Percentiles rank a stretch among this genome's conserved stretches.
Conservation (phyloP, 2,329 filamentous ascomycete species). For the Penicillium brasilianum region DNA sequence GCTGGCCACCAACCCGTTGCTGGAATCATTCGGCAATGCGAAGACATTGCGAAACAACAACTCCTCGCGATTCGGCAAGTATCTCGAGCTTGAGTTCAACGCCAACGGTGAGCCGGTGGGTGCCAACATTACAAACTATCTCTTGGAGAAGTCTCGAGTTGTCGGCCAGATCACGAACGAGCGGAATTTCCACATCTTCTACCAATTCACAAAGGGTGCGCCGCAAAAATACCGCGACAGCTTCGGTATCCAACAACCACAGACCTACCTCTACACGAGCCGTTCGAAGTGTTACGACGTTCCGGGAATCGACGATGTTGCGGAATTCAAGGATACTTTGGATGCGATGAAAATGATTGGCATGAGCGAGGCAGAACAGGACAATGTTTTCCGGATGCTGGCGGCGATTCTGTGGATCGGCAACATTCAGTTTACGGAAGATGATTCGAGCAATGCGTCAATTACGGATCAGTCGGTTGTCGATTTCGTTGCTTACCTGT, state of each 20-base stretch:
- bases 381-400: constrained; percentile 95
- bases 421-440: constrained; percentile 89
- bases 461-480: constrained; percentile 89
- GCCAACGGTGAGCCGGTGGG: constrained; percentile 86
- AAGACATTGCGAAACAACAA: constrained; percentile 99
- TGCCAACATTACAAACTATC: constrained; percentile 97
- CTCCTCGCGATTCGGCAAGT: constrained; percentile 97
- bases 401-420: constrained; percentile 91
- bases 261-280: constrained; percentile 93
- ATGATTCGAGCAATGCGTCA: constrained; percentile 84
- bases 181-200: constrained; percentile 99
- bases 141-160: constrained; percentile 93
- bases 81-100: constrained; percentile 97
- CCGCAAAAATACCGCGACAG: constrained; percentile 82
- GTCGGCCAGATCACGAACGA: constrained; percentile 95
- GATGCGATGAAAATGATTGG: constrained; percentile 96
- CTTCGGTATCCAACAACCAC: constrained; percentile 90
- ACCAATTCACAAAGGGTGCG: constrained; percentile 96
- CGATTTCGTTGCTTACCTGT: constrained; percentile 89
- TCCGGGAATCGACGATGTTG: constrained; percentile 86
- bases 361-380: constrained; percentile 83
- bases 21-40: constrained; percentile 97
- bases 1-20: constrained; percentile 92
- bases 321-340: constrained; percentile 87
- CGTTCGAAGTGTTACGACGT: constrained; percentile 94